Evolutionary conservation across 345 rosid genomes (phyloP), one percentile per base, ranked within the genome.

Genomic region (Gossypium bickii): DNA sequence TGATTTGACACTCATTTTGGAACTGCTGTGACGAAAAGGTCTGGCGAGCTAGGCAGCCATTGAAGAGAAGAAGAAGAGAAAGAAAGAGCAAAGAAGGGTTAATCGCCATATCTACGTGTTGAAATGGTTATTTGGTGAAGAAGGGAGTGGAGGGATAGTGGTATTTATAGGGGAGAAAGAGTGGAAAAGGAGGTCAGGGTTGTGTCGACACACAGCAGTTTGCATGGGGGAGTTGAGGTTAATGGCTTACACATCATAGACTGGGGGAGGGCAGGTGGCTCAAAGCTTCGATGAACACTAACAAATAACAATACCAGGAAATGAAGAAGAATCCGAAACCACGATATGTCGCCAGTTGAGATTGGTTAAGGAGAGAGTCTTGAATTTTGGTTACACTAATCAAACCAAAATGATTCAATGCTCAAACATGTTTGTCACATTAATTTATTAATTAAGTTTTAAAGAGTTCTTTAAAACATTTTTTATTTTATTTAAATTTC

Each of bases 1-100:
- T 75, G 61, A 89, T 64, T 48, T 80, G 82, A 81, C 89, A 89
- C 71, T 83, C 80, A 47, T 75, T 58, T 74, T 66, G 79, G 29
- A 45, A 77, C 74, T 63, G 82, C 68, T 43, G 74, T 43, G 60
- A 62, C 71, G n/a, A 62, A 1, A 29, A 0, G 7, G 20, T 7
- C 18, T 1, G 47, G 64, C 43, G 27, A 72, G 81, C 82, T 3
- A 72, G 63, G 77, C 82, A 85, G 77, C 64, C 78, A 25, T 76
- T 71, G 75, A 82, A 78, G 55, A 82, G 80, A 55, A 81, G 18
- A 41, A 86, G 49, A 70, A 83, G 70, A 45, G 71, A 59, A 41
- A 79, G 57, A 55, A 73, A 56, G 61, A 82, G 80, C 2, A 80
- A 51, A 24, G 62, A 65, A 71, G 76, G 34, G 9, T 60, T 85